Base-by-base conservation (phyloP, 2,329 filamentous ascomycete species). In the Aspergillus hiratsukae region DNA sequence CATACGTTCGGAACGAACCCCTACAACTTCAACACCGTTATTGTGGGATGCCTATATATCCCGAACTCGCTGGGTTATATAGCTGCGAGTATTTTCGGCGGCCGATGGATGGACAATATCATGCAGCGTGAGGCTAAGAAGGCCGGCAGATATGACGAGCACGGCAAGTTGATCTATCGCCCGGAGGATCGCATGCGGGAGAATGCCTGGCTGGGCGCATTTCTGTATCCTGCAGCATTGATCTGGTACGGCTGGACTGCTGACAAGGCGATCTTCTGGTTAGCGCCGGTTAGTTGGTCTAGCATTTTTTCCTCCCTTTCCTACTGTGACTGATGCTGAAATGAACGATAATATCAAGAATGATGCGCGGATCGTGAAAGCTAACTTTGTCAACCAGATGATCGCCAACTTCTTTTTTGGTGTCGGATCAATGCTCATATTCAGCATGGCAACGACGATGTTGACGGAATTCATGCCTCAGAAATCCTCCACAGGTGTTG, bases 151-250 rank as follows among this genome's bases (percentile, higher is more conserved):
- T 88, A 87, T 64, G 88, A 90, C 62, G 81, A 80, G 37, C 73
- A 83, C 40, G 89, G 89, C 14, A 82, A 81, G 57, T 76, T 90
- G 21, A 75, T 90, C 9, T 88, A 85, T 66, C 78, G 84, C 2
- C 90, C 90, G 0, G 90, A 94, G 73, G 90, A 95, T 70, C 83
- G 90, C 11, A 89, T 94, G 83, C 80, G 86, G 46, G 88, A 93
- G 68, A 94, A 95, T 68, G 87, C 88, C 2, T 93, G 87, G 87
- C 72, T 92, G 0, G 87, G 87, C 3, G 86, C 86, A 0, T 77
- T 85, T 3, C 63, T 92, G 48, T 92, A 88, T 64, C 90, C 90
- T 0, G 78, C 79, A 0, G 86, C 86, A 0, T 71, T 94, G 58
- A 77, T 94, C 28, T 86, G 86, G 78, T 94, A 90, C 68, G 90